A percentile compares a stretch with the other conserved stretches of the same genome.
Conservation (phyloP, 495 filamentous ascomycete species). For the Hypoxylon rickii region DNA sequence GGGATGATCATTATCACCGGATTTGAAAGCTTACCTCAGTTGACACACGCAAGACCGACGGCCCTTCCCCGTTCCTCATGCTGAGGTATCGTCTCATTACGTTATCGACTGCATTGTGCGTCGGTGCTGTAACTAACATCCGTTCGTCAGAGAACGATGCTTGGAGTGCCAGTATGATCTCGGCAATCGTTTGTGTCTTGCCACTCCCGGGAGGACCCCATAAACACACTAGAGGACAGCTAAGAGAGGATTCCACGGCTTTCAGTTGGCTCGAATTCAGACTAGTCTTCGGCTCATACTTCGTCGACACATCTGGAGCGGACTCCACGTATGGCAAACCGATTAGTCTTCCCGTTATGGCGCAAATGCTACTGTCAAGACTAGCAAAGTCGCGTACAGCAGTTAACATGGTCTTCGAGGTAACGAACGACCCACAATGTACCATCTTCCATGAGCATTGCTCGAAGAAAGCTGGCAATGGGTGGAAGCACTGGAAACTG, state of each 20-base stretch:
- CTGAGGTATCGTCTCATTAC: neutral
- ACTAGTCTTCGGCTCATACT: neutral
- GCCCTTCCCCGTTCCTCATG: neutral
- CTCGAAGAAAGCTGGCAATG: neutral
- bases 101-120: neutral
- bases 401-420: neutral
- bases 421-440: neutral
- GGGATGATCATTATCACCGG: neutral
- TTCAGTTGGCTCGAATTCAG: neutral
- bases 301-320: neutral
- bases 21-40: neutral
- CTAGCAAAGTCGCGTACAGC: neutral
- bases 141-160: neutral
- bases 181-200: neutral
- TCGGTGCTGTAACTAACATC: neutral
- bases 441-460: neutral
- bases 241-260: neutral
- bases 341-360: too few relatives aligned
- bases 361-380: too few relatives aligned
- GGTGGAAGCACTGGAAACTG: neutral
- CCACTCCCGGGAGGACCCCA: neutral
- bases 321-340: too few relatives aligned
- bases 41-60: neutral
- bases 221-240: neutral
- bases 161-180: neutral